Evolutionary conservation across 805 yeast species (phyloP).

Genomic region (Pichia heedii): DNA sequence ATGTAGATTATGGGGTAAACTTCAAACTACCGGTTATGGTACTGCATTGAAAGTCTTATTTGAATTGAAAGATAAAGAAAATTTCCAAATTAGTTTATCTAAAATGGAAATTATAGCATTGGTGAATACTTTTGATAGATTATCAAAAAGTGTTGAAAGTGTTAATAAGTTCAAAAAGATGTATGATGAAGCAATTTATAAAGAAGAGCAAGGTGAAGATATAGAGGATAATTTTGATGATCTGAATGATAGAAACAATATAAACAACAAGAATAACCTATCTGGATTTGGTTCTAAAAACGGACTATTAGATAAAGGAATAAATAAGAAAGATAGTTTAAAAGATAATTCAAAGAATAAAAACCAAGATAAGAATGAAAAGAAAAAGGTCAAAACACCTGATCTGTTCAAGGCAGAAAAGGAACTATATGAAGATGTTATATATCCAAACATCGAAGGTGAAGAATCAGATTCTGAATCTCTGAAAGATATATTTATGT

Average conservation of each 20-base stretch:
- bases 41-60: conserved; percentile 88
- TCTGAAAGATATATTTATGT: conserved; percentile 16
- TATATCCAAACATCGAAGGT: conserved; percentile 13
- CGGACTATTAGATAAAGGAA: not conserved
- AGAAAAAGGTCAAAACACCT: conserved; percentile 6
- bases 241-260: not conserved
- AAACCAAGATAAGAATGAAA: not conserved
- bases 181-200: conserved; percentile 30
- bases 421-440: conserved; percentile 18
- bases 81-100: conserved; percentile 37
- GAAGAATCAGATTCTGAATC: conserved; percentile 5
- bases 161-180: conserved; percentile 60
- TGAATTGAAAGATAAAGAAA: conserved; percentile 52
- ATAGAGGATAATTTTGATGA: not conserved
- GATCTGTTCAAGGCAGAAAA: conserved; percentile 19
- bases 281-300: not conserved
- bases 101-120: conserved; percentile 81
- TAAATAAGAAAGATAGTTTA: not conserved
- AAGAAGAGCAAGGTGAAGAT: conserved; percentile 19
- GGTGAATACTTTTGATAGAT: conserved; percentile 84
- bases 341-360: not conserved
- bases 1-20: conserved; percentile 96
- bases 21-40: conserved; percentile 96
- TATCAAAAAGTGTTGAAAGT: conserved; percentile 75
- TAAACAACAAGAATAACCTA: not conserved